phyloP scores from a whole-genome alignment of 73 alveolate genomes.

The Blepharisma stoltei region DNA sequence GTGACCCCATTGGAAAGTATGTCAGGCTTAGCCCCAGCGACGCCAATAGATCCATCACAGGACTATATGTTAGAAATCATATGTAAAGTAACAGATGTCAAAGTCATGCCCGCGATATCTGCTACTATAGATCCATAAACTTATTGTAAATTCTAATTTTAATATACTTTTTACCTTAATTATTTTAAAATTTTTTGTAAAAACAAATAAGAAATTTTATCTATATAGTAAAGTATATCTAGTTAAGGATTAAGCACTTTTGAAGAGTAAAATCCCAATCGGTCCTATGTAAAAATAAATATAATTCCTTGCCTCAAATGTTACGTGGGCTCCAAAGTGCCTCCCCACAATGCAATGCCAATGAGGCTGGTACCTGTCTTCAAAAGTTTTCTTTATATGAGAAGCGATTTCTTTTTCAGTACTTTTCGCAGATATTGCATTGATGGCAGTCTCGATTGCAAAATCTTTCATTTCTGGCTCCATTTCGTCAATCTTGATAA shows the following conservation, averaged over 20 bases:
- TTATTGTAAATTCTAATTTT: too few species aligned
- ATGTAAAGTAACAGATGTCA: too few species aligned
- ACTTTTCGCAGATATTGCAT: slow-evolving; percentile 74
- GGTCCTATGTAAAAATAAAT: slow-evolving; percentile 95
- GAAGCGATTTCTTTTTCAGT: slow-evolving; percentile 84
- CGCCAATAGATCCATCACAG: too few species aligned
- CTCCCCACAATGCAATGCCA: slow-evolving; percentile 99
- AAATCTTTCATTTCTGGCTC: slow-evolving; percentile 34
- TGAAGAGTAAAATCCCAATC: slow-evolving; percentile 92
- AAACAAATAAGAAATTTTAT: too few species aligned
- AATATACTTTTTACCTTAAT: too few species aligned
- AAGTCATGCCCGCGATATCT: too few species aligned
- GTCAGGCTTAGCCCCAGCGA: too few species aligned
- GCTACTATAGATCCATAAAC: too few species aligned
- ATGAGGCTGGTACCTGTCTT: slow-evolving; percentile 94
- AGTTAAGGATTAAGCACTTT: slow-evolving; percentile 28
- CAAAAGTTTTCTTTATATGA: slow-evolving; percentile 88
- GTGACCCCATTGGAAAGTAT: too few species aligned
- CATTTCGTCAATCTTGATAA: slow-evolving; percentile 24
- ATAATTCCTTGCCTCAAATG: slow-evolving; percentile 90
- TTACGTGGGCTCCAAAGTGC: slow-evolving; percentile 90
- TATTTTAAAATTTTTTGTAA: too few species aligned
- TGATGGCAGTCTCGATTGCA: slow-evolving; percentile 27
- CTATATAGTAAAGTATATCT: too few species aligned
- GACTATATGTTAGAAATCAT: too few species aligned